Conservation (phyloP, 768 basidiomycete species). For the Pleurotus giganteus region DNA sequence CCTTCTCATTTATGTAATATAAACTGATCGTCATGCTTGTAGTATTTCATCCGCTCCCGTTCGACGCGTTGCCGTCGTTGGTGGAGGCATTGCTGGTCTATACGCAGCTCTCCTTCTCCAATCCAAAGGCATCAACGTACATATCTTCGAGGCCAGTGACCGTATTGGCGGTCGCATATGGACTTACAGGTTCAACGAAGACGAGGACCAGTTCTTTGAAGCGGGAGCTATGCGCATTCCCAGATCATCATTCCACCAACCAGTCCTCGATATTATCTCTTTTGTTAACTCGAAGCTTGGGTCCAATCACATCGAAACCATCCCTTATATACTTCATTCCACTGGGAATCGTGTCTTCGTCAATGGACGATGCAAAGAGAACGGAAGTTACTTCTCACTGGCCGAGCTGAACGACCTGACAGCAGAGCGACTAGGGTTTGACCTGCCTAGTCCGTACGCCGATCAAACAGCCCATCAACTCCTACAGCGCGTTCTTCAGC, state of each 20-base stretch:
- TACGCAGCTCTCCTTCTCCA: slow-evolving; percentile 7
- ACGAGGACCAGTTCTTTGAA: slow-evolving; percentile 17
- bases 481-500: not conserved
- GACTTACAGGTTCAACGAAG: slow-evolving; percentile 13
- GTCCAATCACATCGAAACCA: not conserved
- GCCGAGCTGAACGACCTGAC: not conserved
- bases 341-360: slow-evolving; percentile 3
- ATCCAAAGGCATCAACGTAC: not conserved
- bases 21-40: no score
- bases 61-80: slow-evolving; percentile 2
- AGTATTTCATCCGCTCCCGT: not conserved
- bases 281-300: slow-evolving; percentile 1
- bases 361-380: not conserved
- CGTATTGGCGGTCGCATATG: slow-evolving; percentile 15
- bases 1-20: not conserved
- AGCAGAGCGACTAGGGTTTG: slow-evolving; percentile 4
- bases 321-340: slow-evolving; percentile 4
- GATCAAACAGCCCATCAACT: not conserved
- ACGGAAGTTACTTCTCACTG: not conserved
- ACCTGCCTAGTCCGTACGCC: not conserved
- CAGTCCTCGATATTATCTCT: slow-evolving; percentile 6
- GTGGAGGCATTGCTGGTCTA: slow-evolving; percentile 6
- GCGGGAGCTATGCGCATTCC: slow-evolving; percentile 19
- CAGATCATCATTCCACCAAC: slow-evolving; percentile 5
- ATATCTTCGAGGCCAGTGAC: slow-evolving; percentile 8